Base-by-base conservation (phyloP, 2,329 filamentous ascomycete genomes). In the Sporothrix globosa region DNA sequence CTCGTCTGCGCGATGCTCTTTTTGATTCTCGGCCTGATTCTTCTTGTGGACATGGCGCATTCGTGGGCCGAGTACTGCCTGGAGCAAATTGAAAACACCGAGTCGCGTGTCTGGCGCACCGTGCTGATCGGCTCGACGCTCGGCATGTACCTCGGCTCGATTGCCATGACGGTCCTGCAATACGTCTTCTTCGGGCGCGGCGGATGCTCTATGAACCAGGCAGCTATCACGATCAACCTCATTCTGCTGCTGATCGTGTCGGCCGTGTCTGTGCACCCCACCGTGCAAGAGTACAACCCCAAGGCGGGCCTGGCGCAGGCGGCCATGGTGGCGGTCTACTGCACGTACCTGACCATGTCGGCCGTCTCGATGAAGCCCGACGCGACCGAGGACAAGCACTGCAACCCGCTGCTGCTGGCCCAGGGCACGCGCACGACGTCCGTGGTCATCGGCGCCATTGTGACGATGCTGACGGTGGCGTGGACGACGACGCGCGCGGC, bases 301-400 rank as follows among this genome's bases (percentile, higher is more conserved):
- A 93, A 95, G 78, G 96, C 96, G 54, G 96, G 96, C 65, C 86
- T 99, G 71, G 96, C 96, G n/a, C 96, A 99, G 79, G 93, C 94
- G 54, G 95, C 96, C 73, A 97, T 98, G 88, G 96, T 99, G 58
- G 93, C 94, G 21, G 88, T 97, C 71, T 99, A 99, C 85, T 99
- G 96, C 87, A 98, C 96, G 56, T 99, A 99, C 78, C 88, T 99
- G 69, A 99, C 96, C 75, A 93, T 99, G 89, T 97, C 94, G 2
- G 96, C 96, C 34, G 96, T 99, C 0, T 97, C 93, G 69, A 98
- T 99, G 96, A 95, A 99, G 77, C 96, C 96, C 0, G 95, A 98
- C 79, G 83, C 97, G 81, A 90, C 96, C 0, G 93, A 97, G 77
- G 85, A 97, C 83, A 91, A 92, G 76, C 87, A 92, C 74, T 99